phyloP scores from a whole-genome alignment of 116 monocot genomes.

The Thalassia testudinum region DNA sequence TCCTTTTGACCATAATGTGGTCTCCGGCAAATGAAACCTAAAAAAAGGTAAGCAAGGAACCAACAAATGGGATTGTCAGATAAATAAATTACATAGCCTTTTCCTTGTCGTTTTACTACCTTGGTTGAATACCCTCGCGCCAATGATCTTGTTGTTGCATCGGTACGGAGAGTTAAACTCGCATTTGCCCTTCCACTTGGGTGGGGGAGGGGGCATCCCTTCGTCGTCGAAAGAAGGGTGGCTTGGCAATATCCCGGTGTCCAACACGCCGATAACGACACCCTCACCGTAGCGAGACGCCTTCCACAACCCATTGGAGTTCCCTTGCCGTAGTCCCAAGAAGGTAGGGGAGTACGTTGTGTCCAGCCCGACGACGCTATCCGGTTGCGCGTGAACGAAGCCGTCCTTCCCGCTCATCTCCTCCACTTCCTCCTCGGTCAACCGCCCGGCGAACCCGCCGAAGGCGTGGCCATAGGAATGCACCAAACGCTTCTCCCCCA shows the following conservation, averaged over 20 bases:
- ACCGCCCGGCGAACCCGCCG: slow-evolving; percentile 13
- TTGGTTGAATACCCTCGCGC: neutral
- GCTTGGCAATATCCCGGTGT: slow-evolving; percentile 1
- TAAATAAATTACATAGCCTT: too few species aligned
- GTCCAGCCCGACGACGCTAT: neutral
- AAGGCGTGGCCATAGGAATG: slow-evolving; percentile 2
- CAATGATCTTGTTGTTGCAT: slow-evolving; percentile 8
- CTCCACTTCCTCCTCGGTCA: slow-evolving; percentile 6
- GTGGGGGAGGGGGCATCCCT: slow-evolving; percentile 1
- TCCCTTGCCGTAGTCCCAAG: neutral
- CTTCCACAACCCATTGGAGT: neutral
- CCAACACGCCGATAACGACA: slow-evolving; percentile 2
- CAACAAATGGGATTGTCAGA: too few species aligned
- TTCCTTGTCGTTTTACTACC: neutral
- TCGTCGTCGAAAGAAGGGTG: slow-evolving; percentile 7
- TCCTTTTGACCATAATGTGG: too few species aligned
- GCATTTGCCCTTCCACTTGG: slow-evolving; percentile 1
- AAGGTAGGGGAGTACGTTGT: slow-evolving; percentile 14
- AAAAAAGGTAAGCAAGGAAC: too few species aligned
- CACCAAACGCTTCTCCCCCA: neutral
- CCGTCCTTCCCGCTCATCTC: slow-evolving; percentile 1
- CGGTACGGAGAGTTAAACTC: neutral
- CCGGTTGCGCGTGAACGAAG: slow-evolving; percentile 8
- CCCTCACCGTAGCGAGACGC: slow-evolving; percentile 1
- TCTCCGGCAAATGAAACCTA: too few species aligned